Base-by-base conservation (phyloP, 2,329 filamentous ascomycete species). In the Colletotrichum melonis region DNA sequence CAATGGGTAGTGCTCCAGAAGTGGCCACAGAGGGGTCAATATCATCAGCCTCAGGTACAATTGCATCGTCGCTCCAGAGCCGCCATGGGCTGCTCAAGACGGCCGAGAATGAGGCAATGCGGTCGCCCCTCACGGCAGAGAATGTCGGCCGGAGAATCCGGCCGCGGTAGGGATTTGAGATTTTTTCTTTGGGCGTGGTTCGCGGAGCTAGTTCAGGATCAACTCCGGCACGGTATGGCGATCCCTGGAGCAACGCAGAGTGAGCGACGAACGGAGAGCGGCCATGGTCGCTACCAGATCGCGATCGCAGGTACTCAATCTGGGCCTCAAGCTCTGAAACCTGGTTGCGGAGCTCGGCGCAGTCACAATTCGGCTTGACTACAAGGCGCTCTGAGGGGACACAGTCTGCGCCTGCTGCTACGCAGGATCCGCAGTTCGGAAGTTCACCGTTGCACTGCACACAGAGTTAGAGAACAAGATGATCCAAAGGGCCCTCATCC, bases 61-160 rank as follows among this genome's bases (percentile, higher is more conserved):
- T 11, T 49, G 16, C 11, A 42, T 22, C 19, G 16, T 64, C 69
- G 30, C 67, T 63, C 75, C 75, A 76, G 5, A 76, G 66, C 11
- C 67, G 71, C 57, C 72, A 76, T 19, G 74, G 68, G 24, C 75
- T 76, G 38, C 67, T 73, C 30, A 68, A 22, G 22, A 22, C 22
- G 22, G 22, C 22, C 22, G 42, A 22, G 73, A 63, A 26, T 57
- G 54, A 11, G 57, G 46, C 8, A 71, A 55, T 14, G n/a, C 46
- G n/a, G 22, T 14, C n/a, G 0, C n/a, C 8, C 1, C 46, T 42
- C 26, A 9, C 1, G 14, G 30, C 6, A 12, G 42, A 28, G 4
- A 60, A 66, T 4, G 69, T 56, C n/a, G 69, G 46, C 24, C 62
- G 63, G 9, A 71, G 30, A 0, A 66, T 46, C 28, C 55, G 63